Evolutionary conservation across 768 basidiomycete species (phyloP), one percentile per base, ranked within the genome.

Genomic region (Pleurotus platypus): DNA sequence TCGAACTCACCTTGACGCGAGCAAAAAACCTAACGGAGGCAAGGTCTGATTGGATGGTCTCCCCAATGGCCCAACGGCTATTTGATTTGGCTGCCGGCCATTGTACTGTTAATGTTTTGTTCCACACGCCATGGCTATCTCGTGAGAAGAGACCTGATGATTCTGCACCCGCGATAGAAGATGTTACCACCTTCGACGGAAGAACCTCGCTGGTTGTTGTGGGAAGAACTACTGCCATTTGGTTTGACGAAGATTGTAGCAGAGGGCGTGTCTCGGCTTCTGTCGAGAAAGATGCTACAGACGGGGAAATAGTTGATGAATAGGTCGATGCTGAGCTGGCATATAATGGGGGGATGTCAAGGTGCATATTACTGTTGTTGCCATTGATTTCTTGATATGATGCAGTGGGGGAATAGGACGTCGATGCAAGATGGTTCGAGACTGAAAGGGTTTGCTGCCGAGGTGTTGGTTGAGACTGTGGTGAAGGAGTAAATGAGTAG

Each of bases 11-110:
- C 80, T 89, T 89, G 61, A 86, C 76, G 46, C 83, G 81, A 62
- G 87, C 73, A 68, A 86, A 84, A 69, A 90, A 94, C 66, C 79
- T 80, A 54, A 91, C 80, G 53, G 81, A 78, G 12, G 81, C 84
- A 62, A 87, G 69, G 50, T 82, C 76, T 42, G 86, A 86, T 60
- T 79, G 75, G 62, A 90, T 80, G 24, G 88, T 87, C 74, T 92
- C 90, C 9, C 91, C 91, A 57, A 89, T 80, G 7, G 89, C 81
- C 88, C 91, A 93, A 16, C 87, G 83, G 63, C 80, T 84, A 57
- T 79, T 79, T 2, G 86, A 82, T 64, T 85, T 87, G 55, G 79
- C 70, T 37, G 81, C 78, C 12, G 90, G 88, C 86, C 90, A 89
- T 61, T 86, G 84, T 42, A 90, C 69, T 6, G 85, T 84, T 46